Percentiles rank a stretch among this genome's conserved stretches.
Conservation (phyloP, 2,329 filamentous ascomycete genomes). For the Neopestalotiopsis rosae region DNA sequence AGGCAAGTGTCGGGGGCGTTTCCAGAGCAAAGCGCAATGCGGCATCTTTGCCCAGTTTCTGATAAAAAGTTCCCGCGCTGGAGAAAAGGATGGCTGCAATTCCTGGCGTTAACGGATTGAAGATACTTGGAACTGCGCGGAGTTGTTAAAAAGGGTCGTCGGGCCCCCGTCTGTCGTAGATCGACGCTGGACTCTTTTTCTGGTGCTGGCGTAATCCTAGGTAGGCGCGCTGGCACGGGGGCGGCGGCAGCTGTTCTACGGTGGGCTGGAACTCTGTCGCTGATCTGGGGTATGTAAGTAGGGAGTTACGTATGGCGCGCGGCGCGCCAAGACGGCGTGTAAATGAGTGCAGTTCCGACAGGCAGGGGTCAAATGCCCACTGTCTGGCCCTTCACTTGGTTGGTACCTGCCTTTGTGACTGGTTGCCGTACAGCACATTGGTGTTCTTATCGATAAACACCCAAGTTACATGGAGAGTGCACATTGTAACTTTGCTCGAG, state of each 20-base stretch:
- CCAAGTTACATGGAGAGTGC: too few relatives aligned
- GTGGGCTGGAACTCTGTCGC: background rate
- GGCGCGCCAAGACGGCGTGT: constrained; percentile 10
- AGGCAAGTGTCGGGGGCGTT: constrained; percentile 17
- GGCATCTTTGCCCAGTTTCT: constrained; percentile 20
- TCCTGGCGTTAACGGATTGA: background rate
- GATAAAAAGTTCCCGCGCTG: background rate
- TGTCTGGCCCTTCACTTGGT: too few relatives aligned
- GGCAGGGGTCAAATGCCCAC: background rate
- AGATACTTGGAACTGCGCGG: background rate
- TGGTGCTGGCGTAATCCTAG: background rate
- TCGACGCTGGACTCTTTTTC: background rate
- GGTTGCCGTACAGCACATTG: too few relatives aligned
- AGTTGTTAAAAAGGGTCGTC: background rate
- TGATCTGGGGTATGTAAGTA: constrained; percentile 17
- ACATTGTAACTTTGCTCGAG: too few relatives aligned
- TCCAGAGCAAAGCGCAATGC: constrained; percentile 19
- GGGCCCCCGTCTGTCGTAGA: background rate
- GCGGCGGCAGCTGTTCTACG: background rate
- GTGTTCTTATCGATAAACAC: too few relatives aligned
- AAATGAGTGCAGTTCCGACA: background rate
- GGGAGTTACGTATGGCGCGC: background rate
- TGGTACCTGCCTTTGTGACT: too few relatives aligned
- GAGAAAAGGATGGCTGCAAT: background rate
- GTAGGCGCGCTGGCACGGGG: background rate